phyloP scores from a whole-genome alignment of 208 protist species.

The Trypanosoma brucei region DNA sequence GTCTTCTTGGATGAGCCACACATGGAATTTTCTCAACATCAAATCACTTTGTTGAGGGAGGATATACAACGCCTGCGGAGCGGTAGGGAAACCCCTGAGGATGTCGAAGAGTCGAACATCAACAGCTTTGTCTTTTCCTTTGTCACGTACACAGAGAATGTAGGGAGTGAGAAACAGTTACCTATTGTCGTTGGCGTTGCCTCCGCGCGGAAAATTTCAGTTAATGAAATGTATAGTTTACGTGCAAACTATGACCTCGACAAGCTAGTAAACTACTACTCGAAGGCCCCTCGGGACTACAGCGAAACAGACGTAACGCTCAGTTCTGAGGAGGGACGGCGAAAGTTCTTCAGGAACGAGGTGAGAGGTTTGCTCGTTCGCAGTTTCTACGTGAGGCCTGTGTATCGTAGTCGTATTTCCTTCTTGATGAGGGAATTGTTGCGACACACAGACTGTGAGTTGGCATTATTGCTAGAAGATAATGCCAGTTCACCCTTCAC shows the following conservation, averaged over 20 bases:
- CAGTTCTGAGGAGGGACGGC: slow-evolving; percentile 25
- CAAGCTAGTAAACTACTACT: slow-evolving; percentile 70
- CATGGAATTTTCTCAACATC: slow-evolving; percentile 15
- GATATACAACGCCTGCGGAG: slow-evolving; percentile 2
- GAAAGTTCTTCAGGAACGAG: slow-evolving; percentile 37
- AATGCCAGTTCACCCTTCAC: slow-evolving; percentile 18
- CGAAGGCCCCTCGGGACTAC: slow-evolving; percentile 54
- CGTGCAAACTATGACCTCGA: slow-evolving; percentile 87
- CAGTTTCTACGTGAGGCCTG: slow-evolving; percentile 59
- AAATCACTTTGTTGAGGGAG: slow-evolving; percentile 15
- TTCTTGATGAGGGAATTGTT: slow-evolving; percentile 82
- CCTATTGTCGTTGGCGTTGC: slow-evolving; percentile 47
- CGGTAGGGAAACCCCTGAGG: not conserved
- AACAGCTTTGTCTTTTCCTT: slow-evolving; percentile 1
- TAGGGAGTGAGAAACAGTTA: not conserved
- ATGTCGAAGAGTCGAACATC: not conserved
- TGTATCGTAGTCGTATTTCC: slow-evolving; percentile 53
- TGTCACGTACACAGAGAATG: not conserved
- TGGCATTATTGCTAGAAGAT: slow-evolving; percentile 53
- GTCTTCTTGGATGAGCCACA: slow-evolving; percentile 22
- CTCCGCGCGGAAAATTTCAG: slow-evolving; percentile 41
- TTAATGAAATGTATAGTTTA: slow-evolving; percentile 76
- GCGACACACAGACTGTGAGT: slow-evolving; percentile 37
- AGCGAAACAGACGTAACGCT: slow-evolving; percentile 52
- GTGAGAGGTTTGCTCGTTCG: slow-evolving; percentile 60